A percentile compares a stretch with the other conserved stretches of the same genome.
Conservation (phyloP, 768 basidiomycete genomes). For the Trametes gibbosa region DNA sequence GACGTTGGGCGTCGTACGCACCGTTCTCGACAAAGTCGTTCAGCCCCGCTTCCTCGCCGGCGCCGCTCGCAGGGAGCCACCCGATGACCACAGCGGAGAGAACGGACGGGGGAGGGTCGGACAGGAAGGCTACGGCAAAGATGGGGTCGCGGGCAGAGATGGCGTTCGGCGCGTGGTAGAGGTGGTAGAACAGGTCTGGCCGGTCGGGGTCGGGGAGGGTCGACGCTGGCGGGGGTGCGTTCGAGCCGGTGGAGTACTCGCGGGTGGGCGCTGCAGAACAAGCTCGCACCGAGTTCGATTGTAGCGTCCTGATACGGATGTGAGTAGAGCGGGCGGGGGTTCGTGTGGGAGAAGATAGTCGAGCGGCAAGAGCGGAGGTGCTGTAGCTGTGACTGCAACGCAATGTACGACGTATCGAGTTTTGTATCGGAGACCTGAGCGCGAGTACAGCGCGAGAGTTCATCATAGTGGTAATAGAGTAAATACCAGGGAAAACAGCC, state of each 20-base stretch:
- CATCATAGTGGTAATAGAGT: too few relatives aligned
- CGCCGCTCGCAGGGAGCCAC: conserved; percentile 57
- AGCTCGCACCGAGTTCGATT: not conserved
- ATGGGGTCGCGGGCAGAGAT: conserved; percentile 43
- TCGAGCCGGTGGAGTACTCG: not conserved
- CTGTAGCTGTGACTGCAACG: too few relatives aligned
- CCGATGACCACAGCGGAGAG: conserved; percentile 60
- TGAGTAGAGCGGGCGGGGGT: not conserved
- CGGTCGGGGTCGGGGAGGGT: conserved; percentile 53
- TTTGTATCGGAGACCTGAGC: too few relatives aligned
- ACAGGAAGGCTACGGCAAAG: conserved; percentile 66
- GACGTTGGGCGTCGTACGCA: conserved; percentile 34
- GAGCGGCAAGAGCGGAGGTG: too few relatives aligned
- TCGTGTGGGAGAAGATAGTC: not conserved
- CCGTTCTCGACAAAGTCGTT: conserved; percentile 74
- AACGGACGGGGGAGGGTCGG: conserved; percentile 40
- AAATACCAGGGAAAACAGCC: too few relatives aligned
- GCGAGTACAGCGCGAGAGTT: too few relatives aligned
- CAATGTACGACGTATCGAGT: too few relatives aligned
- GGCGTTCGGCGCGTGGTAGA: conserved; percentile 50
- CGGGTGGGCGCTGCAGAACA: not conserved
- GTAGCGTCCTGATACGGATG: not conserved
- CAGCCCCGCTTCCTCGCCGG: conserved; percentile 47
- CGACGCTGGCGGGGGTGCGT: not conserved
- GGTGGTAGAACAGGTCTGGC: conserved; percentile 70